Base-by-base conservation (phyloP, 805 yeast species). In the Kluyveromyces nonfermentans region DNA sequence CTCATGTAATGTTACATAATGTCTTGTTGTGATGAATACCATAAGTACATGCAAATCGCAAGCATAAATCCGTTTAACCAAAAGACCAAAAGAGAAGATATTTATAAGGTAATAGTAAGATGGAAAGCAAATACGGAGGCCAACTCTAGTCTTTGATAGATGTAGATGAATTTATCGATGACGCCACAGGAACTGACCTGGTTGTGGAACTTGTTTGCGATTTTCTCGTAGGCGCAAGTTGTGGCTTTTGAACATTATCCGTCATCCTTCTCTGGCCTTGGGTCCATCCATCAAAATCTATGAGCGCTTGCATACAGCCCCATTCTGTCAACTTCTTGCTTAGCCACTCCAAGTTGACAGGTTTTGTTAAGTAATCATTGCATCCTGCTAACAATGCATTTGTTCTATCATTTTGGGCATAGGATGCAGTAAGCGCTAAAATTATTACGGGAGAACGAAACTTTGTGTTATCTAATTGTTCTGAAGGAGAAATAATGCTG, bases 241-340 rank as follows among this genome's bases (percentile, higher is more conserved):
- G 40, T 4, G 44, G 35, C 16, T 51, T 49, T 15, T 42, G 42
- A 21, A 50, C 25, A 35, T 51, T 64, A 37, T 65, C 67, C 0
- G 71, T 64, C 69, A 65, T 64, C 54, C 69, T 63, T 34, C 63
- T 59, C 44, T 67, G 68, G 8, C 71, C 71, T 33, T 69, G 68
- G 52, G 75, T 78, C 94, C 97, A 93, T 33, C 94, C 90, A 60
- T 93, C 96, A 62, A 84, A 90, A 64, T 90, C 95, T 60, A 90
- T 89, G 40, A 90, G 68, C 1, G 97, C 97, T 65, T 90, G 98
- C 97, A 90, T 90, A 63, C 97, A 90, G 0, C 98, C 97, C 97
- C 97, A 93, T 63, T 90, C 97, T 0, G 88, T 83, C 42, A 93
- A 85, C 64, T 93, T 93, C 57, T 85, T 86, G 55, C 88, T 85